Evolutionary conservation across 148 eudicot genomes (phyloP), one percentile per base, ranked within the genome.

Genomic region (Nyssa sinensis): DNA sequence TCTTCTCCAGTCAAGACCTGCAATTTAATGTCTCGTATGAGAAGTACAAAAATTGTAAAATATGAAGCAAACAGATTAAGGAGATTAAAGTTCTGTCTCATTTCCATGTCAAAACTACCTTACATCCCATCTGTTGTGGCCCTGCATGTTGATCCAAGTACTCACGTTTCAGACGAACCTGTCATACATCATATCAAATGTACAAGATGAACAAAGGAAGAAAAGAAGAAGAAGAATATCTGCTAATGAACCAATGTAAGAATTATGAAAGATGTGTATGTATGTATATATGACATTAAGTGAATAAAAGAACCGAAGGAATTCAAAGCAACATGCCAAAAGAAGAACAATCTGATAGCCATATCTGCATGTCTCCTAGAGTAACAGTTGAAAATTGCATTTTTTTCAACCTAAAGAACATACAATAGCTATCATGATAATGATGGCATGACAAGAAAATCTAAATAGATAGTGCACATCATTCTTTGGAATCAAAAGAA

Each of bases 91-190:
- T 72, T 64, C 25, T 16, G 37, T 21, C 33, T 61, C 67, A 37
- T 59, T 75, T 74, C 19, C 29, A 24, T 66, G 65, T 12, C 41
- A 67, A 65, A 24, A 70, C 53, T 80, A 86, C 86, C 84, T 81
- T 79, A 72, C 66, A 66, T 72, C 81, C 86, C 53, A 19, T 70
- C 67, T 23, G 79, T 73, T 73, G 86, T 27, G 82, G 79, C 51
- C 70, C 82, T 39, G 73, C 76, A 73, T 81, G 84, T 75, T 87
- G 88, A 84, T 95, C 98, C 86, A 92, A 81, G 77, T 67, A 95
- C 75, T 95, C 98, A 69, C 97, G 94, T 81, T 95, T 95, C 69
- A 95, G 83, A 37, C 98, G 96, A 53, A 95, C 91, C 98, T 95
- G 87, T 63, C 59, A 61, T 27, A 47, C 55, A 76, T 67, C 58